A percentile compares a stretch with the other conserved stretches of the same genome.
These are phyloP conservation scores for Fraxinus sp. DNA, from an alignment of 305 asterid genomes.

Conservation along the genomic window DNA sequence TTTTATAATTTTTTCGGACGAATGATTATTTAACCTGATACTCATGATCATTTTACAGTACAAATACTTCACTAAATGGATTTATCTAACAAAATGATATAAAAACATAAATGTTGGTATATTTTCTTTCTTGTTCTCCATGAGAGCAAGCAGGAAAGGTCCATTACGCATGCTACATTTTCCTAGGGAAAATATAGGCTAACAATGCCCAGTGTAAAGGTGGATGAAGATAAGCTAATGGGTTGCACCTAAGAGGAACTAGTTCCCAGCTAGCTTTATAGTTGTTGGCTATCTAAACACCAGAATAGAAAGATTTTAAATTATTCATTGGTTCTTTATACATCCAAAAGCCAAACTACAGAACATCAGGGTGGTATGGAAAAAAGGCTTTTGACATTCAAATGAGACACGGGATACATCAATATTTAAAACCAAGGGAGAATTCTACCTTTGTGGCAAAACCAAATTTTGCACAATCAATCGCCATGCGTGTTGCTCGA, in stretches of 20 bases:
- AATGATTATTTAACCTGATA: neutral
- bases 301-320: neutral
- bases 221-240: neutral
- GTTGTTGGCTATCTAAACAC: neutral
- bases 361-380: neutral
- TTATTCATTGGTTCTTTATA: neutral
- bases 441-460: conserved; percentile 74
- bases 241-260: neutral
- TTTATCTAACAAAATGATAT: neutral
- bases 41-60: neutral
- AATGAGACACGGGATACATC: conserved; percentile 9
- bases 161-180: neutral
- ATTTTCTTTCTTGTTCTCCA: neutral
- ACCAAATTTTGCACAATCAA: conserved; percentile 82
- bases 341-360: neutral
- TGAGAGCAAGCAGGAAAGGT: neutral
- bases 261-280: neutral
- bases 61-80: neutral
- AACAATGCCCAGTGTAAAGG: neutral
- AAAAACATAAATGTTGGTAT: neutral
- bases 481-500: conserved; percentile 84
- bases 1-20: neutral
- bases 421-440: conserved; percentile 16
- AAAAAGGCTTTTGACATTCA: conserved; percentile 4
- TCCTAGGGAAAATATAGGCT: neutral